Evolutionary conservation across 305 asterid species (phyloP), one percentile per base, ranked within the genome.

Genomic region (Solanum hybrid): DNA sequence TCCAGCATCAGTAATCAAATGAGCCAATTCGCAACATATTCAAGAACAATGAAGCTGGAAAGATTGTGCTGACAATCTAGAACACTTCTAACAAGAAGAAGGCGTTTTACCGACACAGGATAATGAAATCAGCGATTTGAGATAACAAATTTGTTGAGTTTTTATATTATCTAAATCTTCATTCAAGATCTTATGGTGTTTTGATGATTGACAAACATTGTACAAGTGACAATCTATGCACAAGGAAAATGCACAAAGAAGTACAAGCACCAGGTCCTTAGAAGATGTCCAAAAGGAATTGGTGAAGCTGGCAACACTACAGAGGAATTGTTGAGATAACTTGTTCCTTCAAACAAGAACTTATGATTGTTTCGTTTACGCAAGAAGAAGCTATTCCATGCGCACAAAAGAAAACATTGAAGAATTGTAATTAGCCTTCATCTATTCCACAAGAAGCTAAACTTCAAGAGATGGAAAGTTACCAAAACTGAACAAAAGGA

Each of bases 21-120:
- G 37, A 73, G 34, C 90, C 95, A 7, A 87, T 96, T 80, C 94
- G 95, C 88, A 94, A 91, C 89, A 94, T 95, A 29, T 96, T 95
- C 93, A 95, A 94, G 95, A 94, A 92, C 88, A 86, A 90, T 12
- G 96, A 95, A 88, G 85, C 94, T 5, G 98, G 98, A 89, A 96
- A 95, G 85, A 90, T 96, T 71, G 94, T 93, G 64, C 89, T 95
- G 37, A 93, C 94, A 12, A 93, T 96, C 27, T 89, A 92, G 69
- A 95, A 96, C 71, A 80, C 90, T 75, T 93, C 94, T 12, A 94
- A 94, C 90, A 96, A 95, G 97, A 95, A 95, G 95, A 95, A 91
- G 90, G 89, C 91, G 78, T 93, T 95, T 92, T 94, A 93, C 79
- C 90, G 96, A 32, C 89, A 86, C 94, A 96, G 94, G 94, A 92